Base-by-base conservation (phyloP, 2,329 filamentous ascomycete species). In the Alternaria ventricosa region DNA sequence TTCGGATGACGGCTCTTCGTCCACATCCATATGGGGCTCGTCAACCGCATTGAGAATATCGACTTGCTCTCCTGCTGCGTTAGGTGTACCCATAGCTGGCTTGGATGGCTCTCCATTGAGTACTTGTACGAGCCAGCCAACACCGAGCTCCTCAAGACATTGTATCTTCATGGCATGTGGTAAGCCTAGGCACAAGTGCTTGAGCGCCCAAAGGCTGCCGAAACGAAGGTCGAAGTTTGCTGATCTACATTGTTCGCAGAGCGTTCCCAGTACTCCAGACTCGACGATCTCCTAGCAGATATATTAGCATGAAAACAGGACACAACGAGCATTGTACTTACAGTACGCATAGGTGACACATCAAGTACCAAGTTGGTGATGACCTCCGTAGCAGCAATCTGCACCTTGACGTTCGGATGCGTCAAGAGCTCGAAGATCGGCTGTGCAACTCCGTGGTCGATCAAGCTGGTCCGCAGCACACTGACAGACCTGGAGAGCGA, bases 171-270 rank as follows among this genome's bases (percentile, higher is more conserved):
- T 83, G 12, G 90, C 87, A 47, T 90, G 89, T 18, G 87, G 86
- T 6, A 92, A 88, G 22, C 89, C 89, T 66, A 92, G 87, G 3
- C 97, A 90, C 54, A 97, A 86, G 80, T 98, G 93, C 77, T 98
- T 98, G 61, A 99, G 83, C 6, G 94, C 93, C 95, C 96, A 99
- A 2, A 99, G 82, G 22, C 94, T 94, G 72, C 96, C 94, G 25
- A 96, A 85, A 23, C 93, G 89, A 57, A 98, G 84, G 50, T 90
- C 88, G n/a, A 91, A 87, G 73, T 95, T 92, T 50, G 87, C 86
- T 0, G 92, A 96, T 77, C 92, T 92, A 2, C 94, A 93, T 76
- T 97, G 92, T 70, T 92, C 88, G 74, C 94, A 97, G 1, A 98
- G 84, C 0, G 91, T 87, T 65, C 88, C 89, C 69, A 97, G 85